Evolutionary conservation across 805 yeast species (phyloP).

Genomic region (Cephaloascus fragrans): DNA sequence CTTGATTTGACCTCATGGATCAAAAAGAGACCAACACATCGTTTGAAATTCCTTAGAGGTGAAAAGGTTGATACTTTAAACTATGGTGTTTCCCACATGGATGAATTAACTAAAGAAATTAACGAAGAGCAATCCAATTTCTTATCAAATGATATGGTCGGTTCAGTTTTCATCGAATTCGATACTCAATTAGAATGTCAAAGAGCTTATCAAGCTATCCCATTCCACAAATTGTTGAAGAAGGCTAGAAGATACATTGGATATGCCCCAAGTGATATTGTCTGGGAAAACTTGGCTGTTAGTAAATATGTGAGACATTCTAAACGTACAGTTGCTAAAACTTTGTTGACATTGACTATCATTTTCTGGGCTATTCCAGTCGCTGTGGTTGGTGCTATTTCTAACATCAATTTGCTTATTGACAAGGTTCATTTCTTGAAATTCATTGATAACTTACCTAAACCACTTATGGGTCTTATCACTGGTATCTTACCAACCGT

Average conservation of each 20-base stretch:
- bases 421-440: slow-evolving; percentile 61
- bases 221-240: slow-evolving; percentile 39
- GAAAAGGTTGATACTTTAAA: slow-evolving; percentile 79
- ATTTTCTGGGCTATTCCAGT: slow-evolving; percentile 96
- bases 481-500: slow-evolving; percentile 85
- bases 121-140: slow-evolving; percentile 43
- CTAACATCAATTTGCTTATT: slow-evolving; percentile 73
- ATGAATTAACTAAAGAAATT: slow-evolving; percentile 62
- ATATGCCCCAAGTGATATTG: slow-evolving; percentile 69
- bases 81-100: slow-evolving; percentile 57
- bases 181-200: slow-evolving; percentile 82
- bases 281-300: slow-evolving; percentile 71
- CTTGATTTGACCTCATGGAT: slow-evolving; percentile 55
- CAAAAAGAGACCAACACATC: slow-evolving; percentile 80
- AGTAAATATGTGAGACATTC: slow-evolving; percentile 45
- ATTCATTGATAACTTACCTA: slow-evolving; percentile 71
- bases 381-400: slow-evolving; percentile 92
- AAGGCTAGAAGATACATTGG: slow-evolving; percentile 46
- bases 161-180: slow-evolving; percentile 76
- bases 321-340: slow-evolving; percentile 48
- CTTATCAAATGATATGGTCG: slow-evolving; percentile 39
- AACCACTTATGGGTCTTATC: slow-evolving; percentile 63
- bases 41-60: slow-evolving; percentile 61
- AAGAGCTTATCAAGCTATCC: slow-evolving; percentile 76
- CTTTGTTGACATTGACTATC: slow-evolving; percentile 56